Conservation (phyloP, 257 asterid species). For the Primulina huaijiensis region DNA sequence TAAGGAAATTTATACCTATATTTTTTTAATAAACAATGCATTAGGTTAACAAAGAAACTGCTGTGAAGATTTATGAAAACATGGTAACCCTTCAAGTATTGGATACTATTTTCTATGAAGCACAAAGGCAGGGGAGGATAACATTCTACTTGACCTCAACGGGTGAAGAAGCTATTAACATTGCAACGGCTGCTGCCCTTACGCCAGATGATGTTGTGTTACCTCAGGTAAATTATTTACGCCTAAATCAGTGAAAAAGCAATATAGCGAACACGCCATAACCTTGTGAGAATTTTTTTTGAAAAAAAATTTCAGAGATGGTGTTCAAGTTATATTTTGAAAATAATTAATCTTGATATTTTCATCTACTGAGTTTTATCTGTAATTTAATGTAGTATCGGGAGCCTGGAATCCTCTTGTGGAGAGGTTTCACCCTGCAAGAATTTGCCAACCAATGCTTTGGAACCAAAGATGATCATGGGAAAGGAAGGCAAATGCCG, state of each 20-base stretch:
- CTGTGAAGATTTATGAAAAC: constrained; percentile 60
- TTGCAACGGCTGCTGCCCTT: constrained; percentile 93
- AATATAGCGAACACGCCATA: neutral
- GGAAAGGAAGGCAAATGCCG: constrained; percentile 99
- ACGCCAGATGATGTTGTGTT: constrained; percentile 50
- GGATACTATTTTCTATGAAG: constrained; percentile 78
- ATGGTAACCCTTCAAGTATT: constrained; percentile 78
- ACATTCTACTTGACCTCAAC: constrained; percentile 71
- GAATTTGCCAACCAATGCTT: constrained; percentile 76
- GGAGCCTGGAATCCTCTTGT: constrained; percentile 80
- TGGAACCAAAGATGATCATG: constrained; percentile 62
- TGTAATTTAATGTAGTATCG: constrained; percentile 50
- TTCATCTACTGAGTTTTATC: neutral
- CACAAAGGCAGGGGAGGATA: constrained; percentile 85
- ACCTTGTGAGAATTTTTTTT: neutral
- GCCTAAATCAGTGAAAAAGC: neutral
- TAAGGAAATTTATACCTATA: neutral
- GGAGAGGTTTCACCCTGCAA: constrained; percentile 87
- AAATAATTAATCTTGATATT: too few species aligned
- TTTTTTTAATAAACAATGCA: neutral
- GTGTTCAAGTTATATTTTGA: neutral
- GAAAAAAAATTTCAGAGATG: neutral
- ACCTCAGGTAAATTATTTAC: constrained; percentile 43
- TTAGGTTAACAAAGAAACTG: constrained; percentile 64
- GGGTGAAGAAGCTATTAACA: constrained; percentile 87